Evolutionary conservation across 1,284 basidiomycete species (phyloP).

Genomic region (Moesziomyces parantarcticus): DNA sequence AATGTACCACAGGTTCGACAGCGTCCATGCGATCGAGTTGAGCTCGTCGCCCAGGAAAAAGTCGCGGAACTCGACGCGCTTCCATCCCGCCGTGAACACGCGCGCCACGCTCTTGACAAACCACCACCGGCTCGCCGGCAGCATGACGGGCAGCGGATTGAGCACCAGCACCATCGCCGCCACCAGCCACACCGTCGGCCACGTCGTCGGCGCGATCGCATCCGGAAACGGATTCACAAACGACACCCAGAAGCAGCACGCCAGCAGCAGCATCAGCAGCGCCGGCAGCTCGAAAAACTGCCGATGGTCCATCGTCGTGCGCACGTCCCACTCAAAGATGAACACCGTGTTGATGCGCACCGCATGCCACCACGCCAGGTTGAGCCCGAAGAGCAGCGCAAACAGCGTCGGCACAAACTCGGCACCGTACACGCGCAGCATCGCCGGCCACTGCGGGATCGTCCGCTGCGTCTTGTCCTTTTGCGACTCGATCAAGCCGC

Average conservation of each 20-base stretch:
- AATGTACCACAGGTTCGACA: slow-evolving; percentile 71
- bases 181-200: slow-evolving; percentile 87
- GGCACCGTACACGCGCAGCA: slow-evolving; percentile 84
- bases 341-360: slow-evolving; percentile 88
- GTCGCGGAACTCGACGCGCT: slow-evolving; percentile 64
- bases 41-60: slow-evolving; percentile 68
- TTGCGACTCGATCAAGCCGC: slow-evolving; percentile 78
- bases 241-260: slow-evolving; percentile 85
- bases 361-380: slow-evolving; percentile 80
- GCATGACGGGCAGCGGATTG: slow-evolving; percentile 80
- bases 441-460: slow-evolving; percentile 78
- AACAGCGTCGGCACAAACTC: slow-evolving; percentile 82
- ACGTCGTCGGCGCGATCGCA: slow-evolving; percentile 69
- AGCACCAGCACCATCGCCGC: slow-evolving; percentile 76
- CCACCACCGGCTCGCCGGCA: slow-evolving; percentile 81
- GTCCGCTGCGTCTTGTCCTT: slow-evolving; percentile 73
- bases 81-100: slow-evolving; percentile 76
- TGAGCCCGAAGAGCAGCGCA: slow-evolving; percentile 79
- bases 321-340: slow-evolving; percentile 79
- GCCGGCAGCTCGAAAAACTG: slow-evolving; percentile 87
- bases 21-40: slow-evolving; percentile 66
- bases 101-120: slow-evolving; percentile 75
- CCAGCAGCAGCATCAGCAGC: slow-evolving; percentile 79
- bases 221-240: slow-evolving; percentile 72
- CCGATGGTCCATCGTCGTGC: slow-evolving; percentile 80